phyloP scores from a whole-genome alignment of 208 protist genomes.

The Crithidia bombi region DNA sequence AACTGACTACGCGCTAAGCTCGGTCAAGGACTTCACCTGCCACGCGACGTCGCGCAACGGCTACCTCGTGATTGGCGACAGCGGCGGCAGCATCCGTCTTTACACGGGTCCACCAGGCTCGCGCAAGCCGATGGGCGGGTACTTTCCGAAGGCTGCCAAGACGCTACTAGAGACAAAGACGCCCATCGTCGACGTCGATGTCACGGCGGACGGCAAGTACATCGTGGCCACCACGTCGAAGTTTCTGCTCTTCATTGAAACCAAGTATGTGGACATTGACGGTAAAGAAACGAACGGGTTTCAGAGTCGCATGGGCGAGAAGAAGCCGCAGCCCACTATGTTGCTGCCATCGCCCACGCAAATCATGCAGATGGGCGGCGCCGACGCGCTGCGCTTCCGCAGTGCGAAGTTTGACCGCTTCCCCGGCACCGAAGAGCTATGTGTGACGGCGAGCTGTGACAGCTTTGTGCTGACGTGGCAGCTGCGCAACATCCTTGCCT shows the following conservation, averaged over 20 bases:
- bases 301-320: conserved; percentile 49
- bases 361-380: conserved; percentile 45
- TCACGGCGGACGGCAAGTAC: conserved; percentile 63
- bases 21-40: conserved; percentile 53
- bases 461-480: conserved; percentile 62
- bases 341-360: conserved; percentile 55
- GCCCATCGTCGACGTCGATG: conserved; percentile 60
- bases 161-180: conserved; percentile 58
- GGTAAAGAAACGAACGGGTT: conserved; percentile 46
- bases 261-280: conserved; percentile 41
- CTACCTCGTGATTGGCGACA: conserved; percentile 65
- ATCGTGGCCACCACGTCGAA: conserved; percentile 54
- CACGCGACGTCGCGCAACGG: conserved; percentile 60
- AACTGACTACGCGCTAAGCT: conserved; percentile 42
- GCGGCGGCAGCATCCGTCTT: conserved; percentile 57
- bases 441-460: conserved; percentile 56
- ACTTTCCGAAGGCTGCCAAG: conserved; percentile 65
- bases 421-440: conserved; percentile 39
- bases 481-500: conserved; percentile 40
- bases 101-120: conserved; percentile 65
- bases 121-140: conserved; percentile 41
- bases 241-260: conserved; percentile 56
- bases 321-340: conserved; percentile 53
- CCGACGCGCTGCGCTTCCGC: conserved; percentile 42
- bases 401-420: conserved; percentile 55